Base-by-base conservation (phyloP, 352 stramenopile genomes). In the Pythium coloratum region DNA sequence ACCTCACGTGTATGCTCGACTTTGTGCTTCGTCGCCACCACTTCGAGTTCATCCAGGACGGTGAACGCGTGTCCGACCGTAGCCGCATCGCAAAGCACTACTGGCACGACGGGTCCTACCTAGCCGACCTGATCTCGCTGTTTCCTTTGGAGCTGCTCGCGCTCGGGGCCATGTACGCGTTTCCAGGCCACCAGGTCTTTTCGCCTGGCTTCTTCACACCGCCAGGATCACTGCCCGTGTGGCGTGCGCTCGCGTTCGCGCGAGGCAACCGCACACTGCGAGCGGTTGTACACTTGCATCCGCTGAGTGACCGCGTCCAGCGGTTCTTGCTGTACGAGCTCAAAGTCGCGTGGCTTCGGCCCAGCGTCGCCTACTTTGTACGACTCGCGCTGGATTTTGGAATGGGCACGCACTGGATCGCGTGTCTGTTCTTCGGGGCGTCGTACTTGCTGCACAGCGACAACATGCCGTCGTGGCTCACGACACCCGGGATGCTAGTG, bases 281-380 rank as follows among this genome's bases (percentile, higher is more conserved):
- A 1, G 71, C 75, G 18, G 26, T 66, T 12, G 66, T 88, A 30
- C 80, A 89, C 58, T 44, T 89, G 9, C 78, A 77, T 7, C 57
- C 67, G 9, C 62, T 90, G 24, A 77, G 67, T 30, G 77, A 89
- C 50, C 59, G 74, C 33, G 44, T 89, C 1, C 80, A 89, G 59
- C 75, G 66, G 1, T 82, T 80, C 34, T 28, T 92, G 47, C 32
- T 92, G 20, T 90, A 89, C 56, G 83, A 92, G 50, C 30, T 74
- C 50, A 78, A 77, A 20, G 18, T 84, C 1, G 7, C 46, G 32
- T 69, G 53, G 38, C 26, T 74, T 33, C 56, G 64, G 3, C 69
- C 74, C 2, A 69, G 66, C 14, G 3, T 72, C 2, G 56, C 67
- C 14, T 86, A 88, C 46, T 60, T 90, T 4, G 26, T 81, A 46